Percentiles rank a stretch among this genome's conserved stretches.
These are phyloP conservation scores for Coemansia umbellata DNA, from an alignment of 192 early-diverging fungal species.

Conservation along the genomic window DNA sequence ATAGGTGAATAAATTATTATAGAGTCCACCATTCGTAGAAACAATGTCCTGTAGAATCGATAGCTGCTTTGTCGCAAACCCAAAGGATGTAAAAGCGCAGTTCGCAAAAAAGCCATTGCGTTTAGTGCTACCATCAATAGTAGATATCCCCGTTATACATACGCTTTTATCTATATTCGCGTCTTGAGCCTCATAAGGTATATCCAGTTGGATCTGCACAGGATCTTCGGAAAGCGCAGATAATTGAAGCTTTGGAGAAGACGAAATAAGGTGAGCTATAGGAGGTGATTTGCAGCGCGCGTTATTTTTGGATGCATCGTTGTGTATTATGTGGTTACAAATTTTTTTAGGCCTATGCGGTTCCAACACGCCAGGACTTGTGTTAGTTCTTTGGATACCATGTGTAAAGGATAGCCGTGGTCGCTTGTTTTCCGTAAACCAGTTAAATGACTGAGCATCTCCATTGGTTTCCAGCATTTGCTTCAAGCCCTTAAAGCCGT, in stretches of 20 bases:
- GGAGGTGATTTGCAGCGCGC: no score
- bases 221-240: background rate
- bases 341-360: no score
- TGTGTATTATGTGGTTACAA: background rate
- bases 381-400: background rate
- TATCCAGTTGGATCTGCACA: background rate
- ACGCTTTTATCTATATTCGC: background rate
- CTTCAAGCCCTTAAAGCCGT: no score
- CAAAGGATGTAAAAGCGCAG: slow-evolving; percentile 38
- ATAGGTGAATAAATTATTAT: slow-evolving; percentile 7
- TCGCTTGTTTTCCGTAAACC: no score
- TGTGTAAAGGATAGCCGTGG: no score
- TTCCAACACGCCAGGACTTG: background rate
- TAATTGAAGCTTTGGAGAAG: background rate
- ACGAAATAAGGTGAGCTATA: background rate
- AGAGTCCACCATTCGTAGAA: slow-evolving; percentile 24
- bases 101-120: slow-evolving; percentile 6
- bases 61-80: slow-evolving; percentile 3
- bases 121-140: background rate
- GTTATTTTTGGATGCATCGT: background rate
- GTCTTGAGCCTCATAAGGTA: background rate
- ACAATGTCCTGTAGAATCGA: slow-evolving; percentile 15
- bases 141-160: background rate
- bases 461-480: no score
- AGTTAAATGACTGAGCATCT: no score